Percentiles rank a stretch among this genome's conserved stretches.
Conservation (phyloP, 768 basidiomycete genomes). For the Obba rivulosa region DNA sequence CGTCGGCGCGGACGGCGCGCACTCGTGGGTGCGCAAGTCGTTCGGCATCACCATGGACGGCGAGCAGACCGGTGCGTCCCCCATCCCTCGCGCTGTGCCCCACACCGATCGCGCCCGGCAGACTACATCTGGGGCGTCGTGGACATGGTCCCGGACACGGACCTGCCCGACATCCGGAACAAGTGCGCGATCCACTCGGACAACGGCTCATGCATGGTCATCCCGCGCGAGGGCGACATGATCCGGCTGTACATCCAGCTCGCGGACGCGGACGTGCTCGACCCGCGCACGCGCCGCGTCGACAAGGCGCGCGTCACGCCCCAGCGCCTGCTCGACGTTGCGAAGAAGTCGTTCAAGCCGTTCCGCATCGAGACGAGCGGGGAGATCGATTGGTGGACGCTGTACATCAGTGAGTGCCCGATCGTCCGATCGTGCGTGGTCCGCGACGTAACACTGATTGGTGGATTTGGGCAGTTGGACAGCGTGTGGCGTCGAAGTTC, state of each 20-base stretch:
- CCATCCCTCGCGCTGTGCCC: constrained; percentile 34
- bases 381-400: constrained; percentile 43
- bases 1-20: constrained; percentile 75
- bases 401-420: constrained; percentile 38
- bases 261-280: constrained; percentile 31
- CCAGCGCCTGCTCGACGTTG: constrained; percentile 36
- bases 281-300: constrained; percentile 34
- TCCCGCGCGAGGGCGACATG: constrained; percentile 44
- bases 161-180: constrained; percentile 52
- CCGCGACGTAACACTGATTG: not conserved
- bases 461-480: constrained; percentile 37
- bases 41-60: constrained; percentile 70
- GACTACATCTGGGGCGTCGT: constrained; percentile 83
- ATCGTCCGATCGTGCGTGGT: constrained; percentile 1
- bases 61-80: constrained; percentile 51
- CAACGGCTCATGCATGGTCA: constrained; percentile 44
- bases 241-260: constrained; percentile 51
- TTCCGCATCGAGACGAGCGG: constrained; percentile 29
- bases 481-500: constrained; percentile 50
- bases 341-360: constrained; percentile 35
- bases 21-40: constrained; percentile 75
- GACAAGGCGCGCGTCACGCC: constrained; percentile 35
- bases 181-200: constrained; percentile 44
- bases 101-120: constrained; percentile 29
- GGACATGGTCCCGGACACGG: constrained; percentile 44